Conservation (phyloP, 768 basidiomycete species). For the Hericium coralloides region DNA sequence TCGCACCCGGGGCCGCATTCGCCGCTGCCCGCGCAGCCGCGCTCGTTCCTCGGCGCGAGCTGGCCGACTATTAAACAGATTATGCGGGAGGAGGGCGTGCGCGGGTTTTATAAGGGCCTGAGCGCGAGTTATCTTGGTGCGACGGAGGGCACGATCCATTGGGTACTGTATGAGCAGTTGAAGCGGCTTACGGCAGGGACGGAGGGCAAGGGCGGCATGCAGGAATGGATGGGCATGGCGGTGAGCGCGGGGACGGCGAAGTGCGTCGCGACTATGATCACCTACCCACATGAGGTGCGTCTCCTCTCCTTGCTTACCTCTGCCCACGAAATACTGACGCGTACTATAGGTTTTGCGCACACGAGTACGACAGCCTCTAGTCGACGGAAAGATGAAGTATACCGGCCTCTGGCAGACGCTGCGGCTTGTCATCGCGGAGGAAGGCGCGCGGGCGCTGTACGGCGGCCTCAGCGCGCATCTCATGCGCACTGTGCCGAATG, state of each 20-base stretch:
- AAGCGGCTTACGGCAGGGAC: slow-evolving; percentile 55
- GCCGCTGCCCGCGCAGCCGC: slow-evolving; percentile 6
- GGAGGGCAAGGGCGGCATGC: slow-evolving; percentile 46
- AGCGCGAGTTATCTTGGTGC: slow-evolving; percentile 94
- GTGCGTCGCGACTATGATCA: slow-evolving; percentile 87
- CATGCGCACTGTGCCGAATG: slow-evolving; percentile 95
- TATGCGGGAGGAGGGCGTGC: slow-evolving; percentile 68
- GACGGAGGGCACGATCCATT: slow-evolving; percentile 93
- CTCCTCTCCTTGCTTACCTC: neutral
- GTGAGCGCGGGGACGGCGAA: slow-evolving; percentile 91
- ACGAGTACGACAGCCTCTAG: slow-evolving; percentile 79
- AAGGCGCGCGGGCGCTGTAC: slow-evolving; percentile 80
- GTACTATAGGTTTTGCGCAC: slow-evolving; percentile 74
- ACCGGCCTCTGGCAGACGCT: slow-evolving; percentile 81
- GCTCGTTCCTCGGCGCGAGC: slow-evolving; percentile 40
- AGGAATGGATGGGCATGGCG: slow-evolving; percentile 75
- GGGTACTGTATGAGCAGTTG: slow-evolving; percentile 91
- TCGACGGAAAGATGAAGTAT: slow-evolving; percentile 76
- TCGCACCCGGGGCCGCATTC: neutral
- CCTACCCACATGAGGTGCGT: slow-evolving; percentile 95
- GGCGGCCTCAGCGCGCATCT: slow-evolving; percentile 91
- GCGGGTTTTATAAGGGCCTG: slow-evolving; percentile 91
- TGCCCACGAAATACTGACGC: neutral
- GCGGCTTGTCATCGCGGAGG: slow-evolving; percentile 78
- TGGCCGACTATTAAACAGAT: slow-evolving; percentile 63